A percentile compares a stretch with the other conserved stretches of the same genome.
Conservation (phyloP, 352 stramenopile genomes). For the Globisporangium spinosum region DNA sequence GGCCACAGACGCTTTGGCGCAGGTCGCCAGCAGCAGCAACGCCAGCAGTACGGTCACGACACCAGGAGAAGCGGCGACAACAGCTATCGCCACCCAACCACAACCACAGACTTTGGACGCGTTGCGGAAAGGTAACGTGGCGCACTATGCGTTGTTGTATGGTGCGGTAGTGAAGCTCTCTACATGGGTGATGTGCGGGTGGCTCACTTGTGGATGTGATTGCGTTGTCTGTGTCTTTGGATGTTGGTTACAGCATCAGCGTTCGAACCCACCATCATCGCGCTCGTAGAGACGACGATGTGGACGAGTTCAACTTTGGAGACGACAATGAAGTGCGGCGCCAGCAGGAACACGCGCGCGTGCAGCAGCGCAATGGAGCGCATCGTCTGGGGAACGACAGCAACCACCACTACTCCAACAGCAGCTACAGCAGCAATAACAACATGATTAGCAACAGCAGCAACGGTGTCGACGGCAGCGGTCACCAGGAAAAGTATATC, state of each 20-base stretch:
- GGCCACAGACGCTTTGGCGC: conserved; percentile 3
- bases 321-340: conserved; percentile 1
- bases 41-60: conserved; percentile 8
- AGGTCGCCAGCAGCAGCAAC: neutral
- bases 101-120: conserved; percentile 3
- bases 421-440: neutral
- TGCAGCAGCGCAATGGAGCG: neutral
- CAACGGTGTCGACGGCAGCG: neutral
- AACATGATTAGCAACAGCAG: neutral
- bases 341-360: neutral
- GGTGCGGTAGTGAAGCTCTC: neutral
- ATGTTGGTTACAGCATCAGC: conserved; percentile 1
- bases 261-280: neutral
- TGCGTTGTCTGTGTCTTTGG: neutral
- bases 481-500: conserved; percentile 8
- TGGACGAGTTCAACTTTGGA: conserved; percentile 13
- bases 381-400: neutral
- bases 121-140: neutral
- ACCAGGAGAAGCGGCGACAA: neutral
- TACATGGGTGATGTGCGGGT: neutral
- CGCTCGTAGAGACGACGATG: neutral
- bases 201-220: neutral
- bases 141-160: neutral
- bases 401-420: neutral
- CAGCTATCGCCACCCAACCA: neutral